Conservation (phyloP, 2,329 filamentous ascomycete genomes). For the Aureobasidium sp. region DNA sequence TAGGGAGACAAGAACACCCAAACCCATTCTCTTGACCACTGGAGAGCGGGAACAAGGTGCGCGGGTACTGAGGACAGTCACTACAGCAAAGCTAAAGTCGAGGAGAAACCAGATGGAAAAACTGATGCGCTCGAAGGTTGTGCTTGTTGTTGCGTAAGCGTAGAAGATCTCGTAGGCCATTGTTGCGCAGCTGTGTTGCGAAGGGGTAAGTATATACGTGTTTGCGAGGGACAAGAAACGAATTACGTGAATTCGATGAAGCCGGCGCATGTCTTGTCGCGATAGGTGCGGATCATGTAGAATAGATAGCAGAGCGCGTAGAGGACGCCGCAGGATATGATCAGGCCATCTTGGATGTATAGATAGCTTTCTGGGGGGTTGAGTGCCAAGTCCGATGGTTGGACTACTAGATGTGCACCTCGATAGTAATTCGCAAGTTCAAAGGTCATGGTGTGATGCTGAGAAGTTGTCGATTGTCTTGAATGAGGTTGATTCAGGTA, state of each 20-base stretch:
- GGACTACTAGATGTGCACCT: conserved; percentile 44
- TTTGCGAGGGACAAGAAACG: fast-evolving
- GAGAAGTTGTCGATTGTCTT: not conserved
- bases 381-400: conserved; percentile 42
- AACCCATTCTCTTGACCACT: conserved; percentile 24
- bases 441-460: conserved; percentile 24
- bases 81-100: conserved; percentile 30
- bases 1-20: conserved; percentile 26
- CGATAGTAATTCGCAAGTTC: conserved; percentile 28
- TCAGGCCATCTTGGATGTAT: conserved; percentile 36
- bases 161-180: conserved; percentile 39
- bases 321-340: conserved; percentile 34
- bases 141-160: conserved; percentile 31
- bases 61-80: conserved; percentile 30
- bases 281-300: conserved; percentile 33
- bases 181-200: conserved; percentile 18
- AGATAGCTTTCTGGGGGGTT: conserved; percentile 35
- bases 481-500: not conserved
- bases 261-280: conserved; percentile 31
- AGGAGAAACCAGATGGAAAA: conserved; percentile 35
- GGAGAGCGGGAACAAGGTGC: conserved; percentile 19
- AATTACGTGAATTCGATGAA: conserved; percentile 24
- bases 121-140: conserved; percentile 29
- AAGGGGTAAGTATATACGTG: not conserved
- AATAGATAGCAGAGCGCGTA: conserved; percentile 37